Conservation (phyloP, 1,284 basidiomycete species). For the Moesziomyces parantarcticus region DNA sequence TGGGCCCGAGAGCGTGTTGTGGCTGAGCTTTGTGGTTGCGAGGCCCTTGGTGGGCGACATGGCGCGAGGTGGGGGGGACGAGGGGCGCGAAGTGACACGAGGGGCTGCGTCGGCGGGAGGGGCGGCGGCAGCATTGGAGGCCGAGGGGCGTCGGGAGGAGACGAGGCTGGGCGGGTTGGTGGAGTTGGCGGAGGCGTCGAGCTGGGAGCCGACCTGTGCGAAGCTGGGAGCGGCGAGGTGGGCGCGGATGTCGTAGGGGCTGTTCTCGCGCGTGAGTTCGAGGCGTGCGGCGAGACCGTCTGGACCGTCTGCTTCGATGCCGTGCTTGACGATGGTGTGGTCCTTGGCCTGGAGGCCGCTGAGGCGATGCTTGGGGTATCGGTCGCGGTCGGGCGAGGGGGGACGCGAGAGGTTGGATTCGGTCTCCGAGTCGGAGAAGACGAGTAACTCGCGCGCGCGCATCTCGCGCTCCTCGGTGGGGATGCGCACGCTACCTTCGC, state of each 20-base stretch:
- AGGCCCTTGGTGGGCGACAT: conserved; percentile 55
- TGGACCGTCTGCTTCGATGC: conserved; percentile 22
- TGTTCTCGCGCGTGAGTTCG: conserved; percentile 54
- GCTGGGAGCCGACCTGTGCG: conserved; percentile 13
- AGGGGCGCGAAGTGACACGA: conserved; percentile 24
- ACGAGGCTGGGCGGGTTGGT: conserved; percentile 31
- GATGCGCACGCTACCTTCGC: conserved; percentile 36
- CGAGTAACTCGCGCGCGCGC: conserved; percentile 51
- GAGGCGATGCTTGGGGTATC: conserved; percentile 58
- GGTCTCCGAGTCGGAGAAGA: conserved; percentile 58
- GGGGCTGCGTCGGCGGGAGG: conserved; percentile 9
- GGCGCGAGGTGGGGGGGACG: conserved; percentile 53
- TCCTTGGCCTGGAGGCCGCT: conserved; percentile 61
- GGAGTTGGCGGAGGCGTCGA: conserved; percentile 22
- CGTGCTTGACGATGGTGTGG: conserved; percentile 56
- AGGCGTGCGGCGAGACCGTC: conserved; percentile 37
- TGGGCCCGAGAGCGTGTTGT: conserved; percentile 27
- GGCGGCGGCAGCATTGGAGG: conserved; percentile 11
- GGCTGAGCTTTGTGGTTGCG: conserved; percentile 49
- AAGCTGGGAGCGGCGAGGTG: conserved; percentile 25
- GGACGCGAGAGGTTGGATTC: conserved; percentile 62
- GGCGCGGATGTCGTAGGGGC: conserved; percentile 49
- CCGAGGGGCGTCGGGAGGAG: conserved; percentile 34
- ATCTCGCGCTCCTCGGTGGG: conserved; percentile 54
- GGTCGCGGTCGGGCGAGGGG: conserved; percentile 55